Conservation (phyloP, 768 basidiomycete genomes). For the button mushroom (Agaricus bisporus) region DNA sequence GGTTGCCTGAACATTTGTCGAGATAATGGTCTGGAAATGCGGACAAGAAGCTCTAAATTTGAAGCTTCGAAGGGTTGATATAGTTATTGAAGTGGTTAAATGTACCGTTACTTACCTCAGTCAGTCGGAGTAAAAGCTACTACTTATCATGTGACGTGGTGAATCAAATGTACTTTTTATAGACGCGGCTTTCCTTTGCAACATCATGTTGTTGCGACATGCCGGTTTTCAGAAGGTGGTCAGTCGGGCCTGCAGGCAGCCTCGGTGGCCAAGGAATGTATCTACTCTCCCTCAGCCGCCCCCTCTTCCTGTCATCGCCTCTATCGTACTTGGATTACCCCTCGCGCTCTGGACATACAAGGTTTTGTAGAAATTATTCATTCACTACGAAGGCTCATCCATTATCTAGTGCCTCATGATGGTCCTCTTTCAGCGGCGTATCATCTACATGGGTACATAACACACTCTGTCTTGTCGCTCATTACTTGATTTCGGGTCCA, state of each 20-base stretch:
- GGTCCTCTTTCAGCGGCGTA: slow-evolving; percentile 39
- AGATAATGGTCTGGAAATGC: no score
- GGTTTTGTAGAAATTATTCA: slow-evolving; percentile 14
- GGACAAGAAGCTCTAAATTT: no score
- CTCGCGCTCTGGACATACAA: slow-evolving; percentile 37
- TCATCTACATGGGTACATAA: slow-evolving; percentile 41
- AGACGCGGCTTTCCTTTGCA: no score
- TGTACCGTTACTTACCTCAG: no score
- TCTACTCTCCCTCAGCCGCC: slow-evolving; percentile 16
- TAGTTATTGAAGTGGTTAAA: no score
- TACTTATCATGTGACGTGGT: no score
- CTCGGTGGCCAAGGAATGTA: neutral
- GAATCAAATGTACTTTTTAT: no score
- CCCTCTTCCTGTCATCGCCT: slow-evolving; percentile 21
- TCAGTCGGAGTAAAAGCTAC: no score
- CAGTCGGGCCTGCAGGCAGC: neutral
- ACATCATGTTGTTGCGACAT: neutral
- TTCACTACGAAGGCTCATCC: slow-evolving; percentile 1
- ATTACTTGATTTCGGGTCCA: neutral
- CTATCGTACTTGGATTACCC: slow-evolving; percentile 30
- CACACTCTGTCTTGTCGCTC: neutral
- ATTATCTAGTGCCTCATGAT: slow-evolving; percentile 36
- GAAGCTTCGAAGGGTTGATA: no score
- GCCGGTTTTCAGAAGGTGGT: neutral
- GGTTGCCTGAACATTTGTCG: no score